These are phyloP conservation scores for Saccharomyces pastorianus DNA, from an alignment of 1,139 yeast genomes.

Conservation along the genomic window DNA sequence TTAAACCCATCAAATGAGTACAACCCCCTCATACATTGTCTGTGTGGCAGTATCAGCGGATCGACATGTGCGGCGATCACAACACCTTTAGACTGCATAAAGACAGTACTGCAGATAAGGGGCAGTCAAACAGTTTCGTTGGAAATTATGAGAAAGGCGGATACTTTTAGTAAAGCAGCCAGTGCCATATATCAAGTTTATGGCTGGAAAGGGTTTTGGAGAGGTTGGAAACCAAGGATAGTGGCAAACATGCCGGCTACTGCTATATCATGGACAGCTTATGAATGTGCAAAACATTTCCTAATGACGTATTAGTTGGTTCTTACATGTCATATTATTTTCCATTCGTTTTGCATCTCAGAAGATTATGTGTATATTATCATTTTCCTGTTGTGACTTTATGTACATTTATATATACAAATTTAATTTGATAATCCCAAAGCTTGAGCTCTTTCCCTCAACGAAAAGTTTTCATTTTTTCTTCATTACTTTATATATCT, in stretches of 20 bases:
- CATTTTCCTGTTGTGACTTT: neutral
- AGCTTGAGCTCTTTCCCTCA: neutral
- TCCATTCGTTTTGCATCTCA: neutral
- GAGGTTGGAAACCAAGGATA: conserved; percentile 86
- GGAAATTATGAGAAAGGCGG: conserved; percentile 47
- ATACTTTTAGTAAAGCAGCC: conserved; percentile 68
- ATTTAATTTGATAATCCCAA: neutral
- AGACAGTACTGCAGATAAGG: conserved; percentile 68
- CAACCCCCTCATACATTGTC: conserved; percentile 86
- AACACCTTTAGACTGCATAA: conserved; percentile 89
- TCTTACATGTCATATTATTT: neutral
- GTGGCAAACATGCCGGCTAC: conserved; percentile 95
- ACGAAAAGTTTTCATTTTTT: neutral
- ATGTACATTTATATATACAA: neutral
- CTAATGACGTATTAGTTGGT: conserved; percentile 6
- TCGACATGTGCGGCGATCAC: conserved; percentile 96
- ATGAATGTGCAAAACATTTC: conserved; percentile 79
- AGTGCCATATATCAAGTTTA: conserved; percentile 53
- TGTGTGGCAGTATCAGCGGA: conserved; percentile 91
- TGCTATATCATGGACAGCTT: conserved; percentile 96
- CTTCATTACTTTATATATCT: neutral
- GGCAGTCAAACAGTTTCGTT: conserved; percentile 34
- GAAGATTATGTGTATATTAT: neutral
- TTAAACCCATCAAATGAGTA: conserved; percentile 72
- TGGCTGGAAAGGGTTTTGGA: conserved; percentile 63